Evolutionary conservation across 2,329 filamentous ascomycete genomes (phyloP).

Genomic region (Pseudopithomyces maydicus): DNA sequence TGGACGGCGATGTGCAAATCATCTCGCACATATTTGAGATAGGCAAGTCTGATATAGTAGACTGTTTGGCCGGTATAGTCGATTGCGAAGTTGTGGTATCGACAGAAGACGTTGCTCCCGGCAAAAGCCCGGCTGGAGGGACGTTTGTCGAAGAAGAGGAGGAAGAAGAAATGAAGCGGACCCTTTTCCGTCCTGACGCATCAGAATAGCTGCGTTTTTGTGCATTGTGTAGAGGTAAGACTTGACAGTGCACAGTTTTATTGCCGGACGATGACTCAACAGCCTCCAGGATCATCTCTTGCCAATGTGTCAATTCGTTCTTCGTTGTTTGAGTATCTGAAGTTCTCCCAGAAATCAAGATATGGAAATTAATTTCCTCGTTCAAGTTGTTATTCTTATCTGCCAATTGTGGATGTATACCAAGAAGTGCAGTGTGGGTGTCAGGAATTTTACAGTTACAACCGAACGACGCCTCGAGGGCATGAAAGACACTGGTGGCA

Average conservation of each 20-base stretch:
- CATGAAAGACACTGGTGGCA: not conserved
- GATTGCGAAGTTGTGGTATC: no score
- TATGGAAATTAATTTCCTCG: no score
- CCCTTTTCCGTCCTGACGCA: not conserved
- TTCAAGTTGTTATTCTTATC: no score
- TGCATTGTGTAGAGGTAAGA: no score
- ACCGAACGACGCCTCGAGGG: slow-evolving; percentile 1
- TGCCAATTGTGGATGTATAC: not conserved
- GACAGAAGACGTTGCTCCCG: no score
- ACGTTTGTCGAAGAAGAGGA: not conserved
- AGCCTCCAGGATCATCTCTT: not conserved
- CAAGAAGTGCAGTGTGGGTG: slow-evolving; percentile 2
- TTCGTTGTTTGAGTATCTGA: not conserved
- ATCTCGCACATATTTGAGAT: not conserved
- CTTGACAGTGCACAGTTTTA: no score
- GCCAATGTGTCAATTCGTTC: not conserved
- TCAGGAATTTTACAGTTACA: not conserved
- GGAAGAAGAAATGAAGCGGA: not conserved
- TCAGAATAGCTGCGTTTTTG: not conserved
- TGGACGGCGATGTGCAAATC: not conserved
- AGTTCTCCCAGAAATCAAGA: not conserved
- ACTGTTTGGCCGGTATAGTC: no score
- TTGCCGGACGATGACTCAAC: not conserved
- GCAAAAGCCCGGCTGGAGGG: no score
- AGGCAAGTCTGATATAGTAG: not conserved